Percentiles rank a stretch among this genome's conserved stretches.
phyloP scores from a whole-genome alignment of 306 rosid genomes.

The Astragalus membranaceus region DNA sequence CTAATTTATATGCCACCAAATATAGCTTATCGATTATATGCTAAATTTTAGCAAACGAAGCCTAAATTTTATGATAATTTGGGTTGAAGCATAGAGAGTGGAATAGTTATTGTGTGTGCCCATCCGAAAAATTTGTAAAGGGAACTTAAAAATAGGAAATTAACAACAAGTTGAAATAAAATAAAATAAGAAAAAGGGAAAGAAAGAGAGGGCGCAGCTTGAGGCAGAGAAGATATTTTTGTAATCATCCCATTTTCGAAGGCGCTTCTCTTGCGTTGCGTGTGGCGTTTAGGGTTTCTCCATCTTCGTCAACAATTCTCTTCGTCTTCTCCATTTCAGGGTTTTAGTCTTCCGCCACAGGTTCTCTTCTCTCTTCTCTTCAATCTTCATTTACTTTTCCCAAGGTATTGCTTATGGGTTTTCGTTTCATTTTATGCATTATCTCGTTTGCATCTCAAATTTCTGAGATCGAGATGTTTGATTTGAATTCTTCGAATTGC shows the following conservation, averaged over 20 bases:
- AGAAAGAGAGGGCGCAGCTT: slow-evolving; percentile 8
- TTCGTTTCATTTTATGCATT: not conserved
- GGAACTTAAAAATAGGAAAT: not conserved
- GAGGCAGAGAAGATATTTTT: slow-evolving; percentile 25
- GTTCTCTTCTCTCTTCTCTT: not conserved
- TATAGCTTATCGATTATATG: too few species aligned
- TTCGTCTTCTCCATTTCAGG: slow-evolving; percentile 4
- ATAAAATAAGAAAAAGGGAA: not conserved
- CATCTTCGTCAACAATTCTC: slow-evolving; percentile 6
- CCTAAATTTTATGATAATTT: too few species aligned
- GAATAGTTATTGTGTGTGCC: too few species aligned
- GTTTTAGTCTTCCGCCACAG: slow-evolving; percentile 21
- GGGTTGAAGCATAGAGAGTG: too few species aligned
- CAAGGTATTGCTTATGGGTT: not conserved
- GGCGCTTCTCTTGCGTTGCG: slow-evolving; percentile 12
- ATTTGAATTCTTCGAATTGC: not conserved
- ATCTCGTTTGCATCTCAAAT: not conserved
- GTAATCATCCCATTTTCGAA: slow-evolving; percentile 22
- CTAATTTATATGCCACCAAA: too few species aligned
- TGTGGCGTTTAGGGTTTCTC: slow-evolving; percentile 30
- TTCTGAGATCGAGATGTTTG: not conserved
- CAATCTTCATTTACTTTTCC: not conserved
- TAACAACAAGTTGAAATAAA: not conserved
- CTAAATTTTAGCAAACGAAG: too few species aligned
- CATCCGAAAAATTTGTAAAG: too few species aligned